Evolutionary conservation across 1,139 yeast species (phyloP).

Genomic region (Pichia terricola): DNA sequence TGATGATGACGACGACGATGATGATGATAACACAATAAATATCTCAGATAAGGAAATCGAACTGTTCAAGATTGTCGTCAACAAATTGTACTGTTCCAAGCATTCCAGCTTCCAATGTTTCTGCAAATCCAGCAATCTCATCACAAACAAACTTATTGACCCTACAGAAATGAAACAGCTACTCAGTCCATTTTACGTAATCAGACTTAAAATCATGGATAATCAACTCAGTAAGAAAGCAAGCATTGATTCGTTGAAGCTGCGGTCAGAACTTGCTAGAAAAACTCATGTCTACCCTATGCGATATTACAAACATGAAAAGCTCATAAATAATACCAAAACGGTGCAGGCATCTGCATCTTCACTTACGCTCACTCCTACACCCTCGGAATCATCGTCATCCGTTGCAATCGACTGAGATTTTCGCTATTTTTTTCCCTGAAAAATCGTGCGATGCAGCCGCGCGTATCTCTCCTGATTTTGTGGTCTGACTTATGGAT

Average conservation of each 20-base stretch:
- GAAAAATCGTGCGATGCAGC: no score
- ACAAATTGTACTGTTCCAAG: constrained; percentile 18
- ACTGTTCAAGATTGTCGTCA: constrained; percentile 17
- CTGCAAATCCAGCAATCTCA: constrained; percentile 7
- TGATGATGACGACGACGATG: constrained; percentile 11
- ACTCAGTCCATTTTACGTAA: constrained; percentile 12
- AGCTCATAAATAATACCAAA: neutral
- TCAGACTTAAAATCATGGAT: constrained; percentile 5
- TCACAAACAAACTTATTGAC: neutral
- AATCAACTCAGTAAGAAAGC: neutral
- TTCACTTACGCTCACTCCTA: no score
- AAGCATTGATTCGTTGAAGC: constrained; percentile 2
- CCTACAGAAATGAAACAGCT: constrained; percentile 1
- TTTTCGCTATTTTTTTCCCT: no score
- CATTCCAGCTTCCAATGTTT: constrained; percentile 21
- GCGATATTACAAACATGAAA: constrained; percentile 8
- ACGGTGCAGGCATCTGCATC: neutral
- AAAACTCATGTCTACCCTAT: constrained; percentile 2
- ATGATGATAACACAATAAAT: constrained; percentile 11
- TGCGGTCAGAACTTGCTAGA: neutral
- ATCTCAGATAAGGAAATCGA: constrained; percentile 15
- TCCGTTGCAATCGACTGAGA: no score
- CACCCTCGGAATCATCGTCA: no score
- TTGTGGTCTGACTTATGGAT: no score
- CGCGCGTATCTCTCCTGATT: no score